phyloP scores from a whole-genome alignment of 2,329 filamentous ascomycete species.

The Alternaria atra region DNA sequence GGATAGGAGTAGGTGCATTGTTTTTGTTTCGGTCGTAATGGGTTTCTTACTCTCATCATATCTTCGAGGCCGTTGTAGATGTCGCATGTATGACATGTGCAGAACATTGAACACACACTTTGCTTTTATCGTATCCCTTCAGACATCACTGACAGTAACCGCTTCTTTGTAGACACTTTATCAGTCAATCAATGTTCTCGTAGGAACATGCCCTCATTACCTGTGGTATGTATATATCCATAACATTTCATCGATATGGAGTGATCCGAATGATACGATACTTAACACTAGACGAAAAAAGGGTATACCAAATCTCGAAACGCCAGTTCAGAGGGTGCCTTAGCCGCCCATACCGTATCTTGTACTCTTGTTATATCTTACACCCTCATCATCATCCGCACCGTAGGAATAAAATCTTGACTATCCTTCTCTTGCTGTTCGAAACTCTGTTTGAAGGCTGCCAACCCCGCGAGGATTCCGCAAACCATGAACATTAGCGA shows the following conservation, averaged over 20 bases:
- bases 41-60: too few relatives aligned
- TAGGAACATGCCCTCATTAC: background rate
- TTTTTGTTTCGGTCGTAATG: too few relatives aligned
- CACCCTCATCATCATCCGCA: conserved; percentile 33
- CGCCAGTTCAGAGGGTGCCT: background rate
- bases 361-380: background rate
- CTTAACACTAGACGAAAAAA: background rate
- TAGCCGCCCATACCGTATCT: background rate
- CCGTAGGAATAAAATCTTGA: conserved; percentile 68
- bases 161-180: background rate
- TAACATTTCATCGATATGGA: background rate
- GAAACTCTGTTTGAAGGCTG: conserved; percentile 76
- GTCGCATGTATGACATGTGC: background rate
- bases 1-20: too few relatives aligned
- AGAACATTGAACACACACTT: background rate
- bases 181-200: background rate
- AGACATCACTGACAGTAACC: background rate
- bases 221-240: background rate
- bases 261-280: background rate
- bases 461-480: conserved; percentile 78
- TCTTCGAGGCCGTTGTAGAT: too few relatives aligned
- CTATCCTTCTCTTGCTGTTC: conserved; percentile 74
- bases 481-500: conserved; percentile 75
- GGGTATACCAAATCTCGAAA: background rate
- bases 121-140: background rate